Conservation (phyloP, 768 basidiomycete species). For the Lentinula boryana region DNA sequence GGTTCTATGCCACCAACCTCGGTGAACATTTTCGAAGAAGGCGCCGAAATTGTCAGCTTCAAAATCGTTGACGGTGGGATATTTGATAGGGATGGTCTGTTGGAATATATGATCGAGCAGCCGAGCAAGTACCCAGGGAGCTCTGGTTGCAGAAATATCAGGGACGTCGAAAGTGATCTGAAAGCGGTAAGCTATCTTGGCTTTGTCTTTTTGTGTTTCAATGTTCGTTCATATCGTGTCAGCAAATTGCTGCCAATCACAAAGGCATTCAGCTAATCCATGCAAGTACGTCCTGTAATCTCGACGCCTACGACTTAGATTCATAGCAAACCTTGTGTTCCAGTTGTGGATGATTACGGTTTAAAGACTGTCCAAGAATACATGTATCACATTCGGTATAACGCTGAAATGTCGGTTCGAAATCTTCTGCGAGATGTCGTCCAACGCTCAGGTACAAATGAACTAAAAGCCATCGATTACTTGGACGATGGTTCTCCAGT, state of each 20-base stretch:
- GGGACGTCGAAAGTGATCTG: slow-evolving; percentile 88
- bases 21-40: slow-evolving; percentile 89
- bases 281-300: slow-evolving; percentile 46
- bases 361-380: slow-evolving; percentile 87
- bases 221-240: neutral
- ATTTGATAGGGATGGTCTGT: slow-evolving; percentile 70
- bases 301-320: neutral
- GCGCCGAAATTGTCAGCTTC: slow-evolving; percentile 86
- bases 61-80: slow-evolving; percentile 82
- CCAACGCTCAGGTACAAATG: slow-evolving; percentile 57
- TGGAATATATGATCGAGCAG: slow-evolving; percentile 76
- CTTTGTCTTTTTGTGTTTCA: slow-evolving; percentile 6
- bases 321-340: slow-evolving; percentile 4
- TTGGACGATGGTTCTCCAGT: slow-evolving; percentile 86
- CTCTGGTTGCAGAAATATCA: slow-evolving; percentile 81
- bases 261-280: slow-evolving; percentile 86
- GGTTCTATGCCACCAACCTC: slow-evolving; percentile 96
- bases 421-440: slow-evolving; percentile 73
- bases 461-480: slow-evolving; percentile 72
- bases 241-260: slow-evolving; percentile 95
- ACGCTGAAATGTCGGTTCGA: slow-evolving; percentile 85
- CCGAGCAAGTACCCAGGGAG: slow-evolving; percentile 80
- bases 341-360: slow-evolving; percentile 84
- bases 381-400: slow-evolving; percentile 85
- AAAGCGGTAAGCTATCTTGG: slow-evolving; percentile 59